These are phyloP conservation scores for Fusarium chaquense DNA, from an alignment of 2,329 filamentous ascomycete species.

Conservation along the genomic window DNA sequence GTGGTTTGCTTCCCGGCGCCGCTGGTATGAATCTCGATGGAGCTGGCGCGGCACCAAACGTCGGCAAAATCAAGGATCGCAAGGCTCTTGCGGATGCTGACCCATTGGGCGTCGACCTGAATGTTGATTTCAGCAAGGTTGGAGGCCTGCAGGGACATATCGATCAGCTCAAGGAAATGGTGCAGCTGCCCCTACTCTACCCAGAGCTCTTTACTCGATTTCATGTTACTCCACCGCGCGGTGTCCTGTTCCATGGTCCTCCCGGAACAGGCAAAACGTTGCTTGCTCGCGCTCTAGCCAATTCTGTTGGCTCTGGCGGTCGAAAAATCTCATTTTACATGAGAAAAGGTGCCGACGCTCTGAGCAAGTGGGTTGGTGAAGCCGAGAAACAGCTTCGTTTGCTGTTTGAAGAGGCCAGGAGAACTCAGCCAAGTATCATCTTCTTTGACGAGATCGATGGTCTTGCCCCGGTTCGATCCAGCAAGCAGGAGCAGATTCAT, in stretches of 20 bases:
- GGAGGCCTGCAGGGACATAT: conserved; percentile 94
- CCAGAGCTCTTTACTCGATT: conserved; percentile 93
- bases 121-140: conserved; percentile 93
- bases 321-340: conserved; percentile 99
- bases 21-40: conserved; percentile 58
- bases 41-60: conserved; percentile 74
- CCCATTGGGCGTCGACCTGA: conserved; percentile 91
- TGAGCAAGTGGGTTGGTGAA: conserved; percentile 99
- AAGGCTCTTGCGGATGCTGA: conserved; percentile 94
- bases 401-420: conserved; percentile 94
- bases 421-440: conserved; percentile 97
- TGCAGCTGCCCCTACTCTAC: conserved; percentile 91
- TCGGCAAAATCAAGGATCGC: conserved; percentile 93
- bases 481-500: conserved; percentile 98
- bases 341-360: conserved; percentile 96
- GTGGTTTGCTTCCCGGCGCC: conserved; percentile 59
- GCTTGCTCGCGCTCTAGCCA: conserved; percentile 91
- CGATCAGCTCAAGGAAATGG: conserved; percentile 98
- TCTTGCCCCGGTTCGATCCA: conserved; percentile 92
- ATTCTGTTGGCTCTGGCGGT: conserved; percentile 87
- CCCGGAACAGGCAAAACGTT: conserved; percentile 98
- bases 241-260: conserved; percentile 95
- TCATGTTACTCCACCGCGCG: conserved; percentile 91
- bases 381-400: conserved; percentile 94
- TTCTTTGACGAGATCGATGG: conserved; percentile 99